phyloP scores from a whole-genome alignment of 257 asterid genomes.

The Buddleja alternifolia region DNA sequence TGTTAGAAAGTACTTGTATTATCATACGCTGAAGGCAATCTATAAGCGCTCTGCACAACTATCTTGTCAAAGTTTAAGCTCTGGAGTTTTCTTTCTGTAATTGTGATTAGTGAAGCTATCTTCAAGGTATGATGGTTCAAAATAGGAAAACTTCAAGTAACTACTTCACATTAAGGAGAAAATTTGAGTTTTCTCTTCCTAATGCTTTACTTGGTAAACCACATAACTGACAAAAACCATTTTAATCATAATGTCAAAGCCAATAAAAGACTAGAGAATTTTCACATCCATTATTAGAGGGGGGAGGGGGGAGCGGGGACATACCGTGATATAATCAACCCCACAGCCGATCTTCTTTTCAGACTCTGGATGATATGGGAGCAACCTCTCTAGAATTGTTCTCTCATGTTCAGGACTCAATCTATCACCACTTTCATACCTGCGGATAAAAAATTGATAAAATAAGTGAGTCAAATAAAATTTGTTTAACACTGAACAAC shows the following conservation, averaged over 20 bases:
- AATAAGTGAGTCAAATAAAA: not conserved
- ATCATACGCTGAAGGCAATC: not conserved
- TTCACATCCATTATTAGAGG: not conserved
- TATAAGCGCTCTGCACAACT: not conserved
- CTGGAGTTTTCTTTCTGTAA: not conserved
- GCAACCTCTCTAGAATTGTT: conserved; percentile 77
- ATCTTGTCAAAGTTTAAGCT: conserved; percentile 9
- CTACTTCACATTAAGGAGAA: not conserved
- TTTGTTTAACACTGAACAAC: conserved; percentile 1
- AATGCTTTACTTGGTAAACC: not conserved
- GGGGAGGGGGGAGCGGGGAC: not conserved
- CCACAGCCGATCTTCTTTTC: conserved; percentile 56
- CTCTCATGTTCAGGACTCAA: conserved; percentile 84
- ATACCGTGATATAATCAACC: conserved; percentile 47
- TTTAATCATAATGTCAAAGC: not conserved
- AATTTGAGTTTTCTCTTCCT: not conserved
- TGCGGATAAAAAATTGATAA: conserved; percentile 35
- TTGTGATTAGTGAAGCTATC: not conserved
- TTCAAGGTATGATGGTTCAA: conserved; percentile 1
- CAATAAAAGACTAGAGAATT: not conserved
- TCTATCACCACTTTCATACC: conserved; percentile 79
- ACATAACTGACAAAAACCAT: not conserved
- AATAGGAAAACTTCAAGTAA: not conserved
- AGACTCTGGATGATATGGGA: conserved; percentile 58
- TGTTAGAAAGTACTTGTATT: not conserved